Conservation (phyloP, 768 basidiomycete species). For the Leccinum truebloodii region DNA sequence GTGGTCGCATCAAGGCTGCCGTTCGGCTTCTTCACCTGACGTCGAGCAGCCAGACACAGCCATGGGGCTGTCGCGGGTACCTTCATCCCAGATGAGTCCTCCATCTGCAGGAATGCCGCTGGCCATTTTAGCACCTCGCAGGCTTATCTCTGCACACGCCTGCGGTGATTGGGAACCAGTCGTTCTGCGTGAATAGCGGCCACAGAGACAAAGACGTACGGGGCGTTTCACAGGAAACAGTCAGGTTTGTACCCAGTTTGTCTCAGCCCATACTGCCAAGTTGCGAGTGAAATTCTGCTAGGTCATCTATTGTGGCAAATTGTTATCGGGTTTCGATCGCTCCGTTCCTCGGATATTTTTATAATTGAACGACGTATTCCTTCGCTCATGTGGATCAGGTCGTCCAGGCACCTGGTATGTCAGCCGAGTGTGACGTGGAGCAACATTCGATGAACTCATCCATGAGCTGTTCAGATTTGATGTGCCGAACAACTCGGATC, state of each 20-base stretch:
- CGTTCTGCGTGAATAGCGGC: slow-evolving; percentile 3
- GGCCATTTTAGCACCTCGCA: slow-evolving; percentile 1
- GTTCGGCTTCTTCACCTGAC: slow-evolving; percentile 18
- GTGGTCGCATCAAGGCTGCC: slow-evolving; percentile 8
- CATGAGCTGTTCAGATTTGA: not conserved
- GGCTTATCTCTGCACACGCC: not conserved
- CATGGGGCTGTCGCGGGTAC: slow-evolving; percentile 8
- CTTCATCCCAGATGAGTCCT: slow-evolving; percentile 9
- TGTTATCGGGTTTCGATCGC: slow-evolving; percentile 7
- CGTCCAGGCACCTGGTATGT: slow-evolving; percentile 11
- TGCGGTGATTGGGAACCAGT: slow-evolving; percentile 20
- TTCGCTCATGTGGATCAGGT: slow-evolving; percentile 26
- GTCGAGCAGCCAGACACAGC: slow-evolving; percentile 10
- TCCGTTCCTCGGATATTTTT: slow-evolving; percentile 1
- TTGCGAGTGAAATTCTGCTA: slow-evolving; percentile 4
- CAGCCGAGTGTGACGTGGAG: slow-evolving; percentile 1
- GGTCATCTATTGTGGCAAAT: slow-evolving; percentile 1
- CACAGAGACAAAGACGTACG: slow-evolving; percentile 1
- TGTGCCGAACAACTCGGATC: slow-evolving; percentile 6
- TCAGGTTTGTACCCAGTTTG: slow-evolving; percentile 15
- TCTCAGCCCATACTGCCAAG: slow-evolving; percentile 8
- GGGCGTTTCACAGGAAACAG: not conserved
- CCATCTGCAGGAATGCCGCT: slow-evolving; percentile 6
- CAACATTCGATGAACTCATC: not conserved
- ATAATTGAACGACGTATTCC: slow-evolving; percentile 4